These are phyloP conservation scores for Skeletonema costatum DNA, from an alignment of 108 stramenopile species.

Conservation along the genomic window DNA sequence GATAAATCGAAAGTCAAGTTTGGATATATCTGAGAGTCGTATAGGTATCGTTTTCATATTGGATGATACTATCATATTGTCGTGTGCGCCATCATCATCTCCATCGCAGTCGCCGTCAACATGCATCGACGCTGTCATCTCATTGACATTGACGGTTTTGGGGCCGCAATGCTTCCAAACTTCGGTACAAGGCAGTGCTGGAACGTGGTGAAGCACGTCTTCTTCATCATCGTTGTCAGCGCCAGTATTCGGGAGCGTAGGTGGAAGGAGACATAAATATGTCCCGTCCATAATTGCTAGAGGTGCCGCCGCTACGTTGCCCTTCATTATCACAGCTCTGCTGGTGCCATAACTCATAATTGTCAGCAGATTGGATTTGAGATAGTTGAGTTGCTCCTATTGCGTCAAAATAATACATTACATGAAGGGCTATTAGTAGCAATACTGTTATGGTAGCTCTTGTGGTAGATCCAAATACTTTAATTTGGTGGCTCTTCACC, in stretches of 20 bases:
- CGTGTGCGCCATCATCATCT: not conserved
- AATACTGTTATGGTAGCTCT: no score
- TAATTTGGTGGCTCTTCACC: no score
- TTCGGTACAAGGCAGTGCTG: slow-evolving; percentile 4
- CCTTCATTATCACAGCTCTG: not conserved
- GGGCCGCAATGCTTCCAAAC: slow-evolving; percentile 1
- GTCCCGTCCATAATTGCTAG: slow-evolving; percentile 37
- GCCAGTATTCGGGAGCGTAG: not conserved
- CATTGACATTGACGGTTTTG: not conserved
- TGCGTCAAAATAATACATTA: no score
- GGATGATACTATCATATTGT: not conserved
- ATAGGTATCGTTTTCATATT: slow-evolving; percentile 4
- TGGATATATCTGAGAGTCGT: slow-evolving; percentile 9
- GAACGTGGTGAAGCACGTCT: not conserved
- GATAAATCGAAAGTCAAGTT: slow-evolving; percentile 2
- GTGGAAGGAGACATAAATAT: slow-evolving; percentile 30
- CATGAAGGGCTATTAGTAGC: no score
- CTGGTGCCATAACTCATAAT: no score
- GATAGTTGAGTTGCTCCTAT: no score
- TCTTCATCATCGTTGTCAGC: slow-evolving; percentile 4
- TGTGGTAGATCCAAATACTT: no score
- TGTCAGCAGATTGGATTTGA: no score
- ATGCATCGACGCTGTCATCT: not conserved
- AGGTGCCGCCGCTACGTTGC: slow-evolving; percentile 1
- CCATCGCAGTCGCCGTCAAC: not conserved